Evolutionary conservation across 139 green algal species (phyloP).

Genomic region (Pleodorina starrii): DNA sequence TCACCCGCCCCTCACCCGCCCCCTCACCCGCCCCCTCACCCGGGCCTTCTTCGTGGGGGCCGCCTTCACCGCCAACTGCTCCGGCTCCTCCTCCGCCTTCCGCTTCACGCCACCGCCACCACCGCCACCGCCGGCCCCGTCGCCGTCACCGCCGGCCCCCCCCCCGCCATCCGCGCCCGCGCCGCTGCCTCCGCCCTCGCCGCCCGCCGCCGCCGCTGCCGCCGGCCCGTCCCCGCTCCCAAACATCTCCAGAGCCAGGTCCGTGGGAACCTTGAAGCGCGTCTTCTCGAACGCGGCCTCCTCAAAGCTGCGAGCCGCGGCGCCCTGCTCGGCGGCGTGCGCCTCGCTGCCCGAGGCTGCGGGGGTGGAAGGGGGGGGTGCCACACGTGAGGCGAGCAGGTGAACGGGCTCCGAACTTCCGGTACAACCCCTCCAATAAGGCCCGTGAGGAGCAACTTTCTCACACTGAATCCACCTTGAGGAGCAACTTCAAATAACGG

Average conservation of each 20-base stretch:
- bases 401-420: no score
- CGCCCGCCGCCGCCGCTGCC: no score
- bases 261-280: conserved; percentile 53
- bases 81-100: background rate
- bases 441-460: no score
- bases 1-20: background rate
- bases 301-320: conserved; percentile 11
- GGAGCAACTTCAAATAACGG: no score
- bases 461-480: no score
- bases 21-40: background rate
- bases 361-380: background rate
- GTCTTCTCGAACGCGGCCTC: conserved; percentile 46
- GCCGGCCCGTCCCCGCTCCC: background rate
- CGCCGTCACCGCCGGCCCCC: background rate
- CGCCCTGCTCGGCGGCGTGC: conserved; percentile 28
- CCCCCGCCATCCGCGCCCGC: background rate
- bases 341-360: conserved; percentile 5
- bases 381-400: no score
- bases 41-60: conserved; percentile 27
- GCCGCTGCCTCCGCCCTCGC: background rate
- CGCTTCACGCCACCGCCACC: background rate
- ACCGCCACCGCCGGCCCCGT: background rate
- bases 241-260: conserved; percentile 37
- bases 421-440: no score
- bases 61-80: conserved; percentile 19